Evolutionary conservation across 2,329 filamentous ascomycete genomes (phyloP), one percentile per base, ranked within the genome.

Genomic region (Fusarium temperatum): DNA sequence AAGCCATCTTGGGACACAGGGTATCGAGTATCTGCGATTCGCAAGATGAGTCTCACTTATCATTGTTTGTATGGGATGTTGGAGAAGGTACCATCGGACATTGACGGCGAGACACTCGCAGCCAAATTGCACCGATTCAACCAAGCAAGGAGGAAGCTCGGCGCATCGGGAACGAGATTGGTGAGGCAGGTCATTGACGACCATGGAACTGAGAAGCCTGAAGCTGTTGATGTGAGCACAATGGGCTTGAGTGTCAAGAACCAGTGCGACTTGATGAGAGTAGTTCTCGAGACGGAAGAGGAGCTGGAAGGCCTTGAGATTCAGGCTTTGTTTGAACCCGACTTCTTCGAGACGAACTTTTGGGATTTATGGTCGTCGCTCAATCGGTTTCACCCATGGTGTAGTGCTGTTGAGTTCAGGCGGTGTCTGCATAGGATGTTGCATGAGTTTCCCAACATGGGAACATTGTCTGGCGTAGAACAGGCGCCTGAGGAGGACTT

Each of bases 211-310:
- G 77, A 78, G 35, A 68, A 39, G 8, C 77, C 77, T 0, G 77
- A 78, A 14, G 77, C 77, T 1, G 77, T 78, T 11, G 68, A 78
- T 10, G 72, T 78, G 39, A 77, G 42, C 30, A 76, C 76, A 26
- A 78, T 78, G 77, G 77, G 77, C 1, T 32, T 78, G n/a, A 78
- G 77, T 53, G 77, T 78, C 42, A 78, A 78, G 65, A 78, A 78
- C 65, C 77, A 78, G 24, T 78, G 77, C 24, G 77, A 78, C 48
- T 62, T 78, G 63, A 78, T 78, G 77, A 69, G 77, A 20, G 77
- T 78, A 3, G 77, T 78, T 24, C 73, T 78, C 2, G 77, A 78
- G 28, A 78, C 74, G 3, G 77, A 78, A 24, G 75, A 78, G 14
- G 72, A 77, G 41, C 32, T 78, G 4, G 77, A 78, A 20, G 77